These are phyloP conservation scores for Ballota nigra DNA, from an alignment of 257 asterid species.

Conservation along the genomic window DNA sequence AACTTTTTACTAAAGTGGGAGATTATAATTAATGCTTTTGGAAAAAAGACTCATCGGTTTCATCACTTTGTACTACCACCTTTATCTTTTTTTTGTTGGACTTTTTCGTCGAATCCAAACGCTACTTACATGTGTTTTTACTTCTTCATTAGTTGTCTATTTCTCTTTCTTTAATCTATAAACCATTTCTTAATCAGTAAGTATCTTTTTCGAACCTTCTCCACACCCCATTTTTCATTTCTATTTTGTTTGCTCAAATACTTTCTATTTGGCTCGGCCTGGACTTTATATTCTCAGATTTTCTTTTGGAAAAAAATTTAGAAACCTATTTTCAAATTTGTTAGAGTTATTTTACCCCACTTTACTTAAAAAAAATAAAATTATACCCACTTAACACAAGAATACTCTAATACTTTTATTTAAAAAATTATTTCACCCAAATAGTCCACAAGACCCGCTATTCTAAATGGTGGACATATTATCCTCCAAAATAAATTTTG, in stretches of 20 bases:
- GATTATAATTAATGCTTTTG: neutral
- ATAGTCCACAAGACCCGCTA: too few relatives aligned
- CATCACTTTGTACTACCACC: slow-evolving; percentile 5
- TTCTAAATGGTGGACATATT: too few relatives aligned
- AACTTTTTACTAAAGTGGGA: slow-evolving; percentile 6
- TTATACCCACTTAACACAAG: too few relatives aligned
- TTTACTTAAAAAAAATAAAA: too few relatives aligned
- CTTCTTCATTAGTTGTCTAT: neutral
- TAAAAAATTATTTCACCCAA: too few relatives aligned
- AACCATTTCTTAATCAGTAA: slow-evolving; percentile 20
- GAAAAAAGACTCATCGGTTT: slow-evolving; percentile 5
- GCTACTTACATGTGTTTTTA: neutral
- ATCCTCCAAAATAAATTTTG: too few relatives aligned
- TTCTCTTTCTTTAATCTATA: neutral
- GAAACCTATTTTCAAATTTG: too few relatives aligned
- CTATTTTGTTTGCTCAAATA: neutral
- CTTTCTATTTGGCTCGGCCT: neutral
- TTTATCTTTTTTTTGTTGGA: slow-evolving; percentile 20
- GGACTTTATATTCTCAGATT: too few relatives aligned
- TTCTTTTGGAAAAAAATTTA: too few relatives aligned
- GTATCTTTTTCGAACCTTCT: slow-evolving; percentile 5
- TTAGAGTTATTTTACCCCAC: neutral
- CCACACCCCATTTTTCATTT: neutral
- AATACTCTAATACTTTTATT: too few relatives aligned
- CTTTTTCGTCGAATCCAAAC: slow-evolving; percentile 14